Base-by-base conservation (phyloP, 768 basidiomycete species). In the Leccinum imitatum region DNA sequence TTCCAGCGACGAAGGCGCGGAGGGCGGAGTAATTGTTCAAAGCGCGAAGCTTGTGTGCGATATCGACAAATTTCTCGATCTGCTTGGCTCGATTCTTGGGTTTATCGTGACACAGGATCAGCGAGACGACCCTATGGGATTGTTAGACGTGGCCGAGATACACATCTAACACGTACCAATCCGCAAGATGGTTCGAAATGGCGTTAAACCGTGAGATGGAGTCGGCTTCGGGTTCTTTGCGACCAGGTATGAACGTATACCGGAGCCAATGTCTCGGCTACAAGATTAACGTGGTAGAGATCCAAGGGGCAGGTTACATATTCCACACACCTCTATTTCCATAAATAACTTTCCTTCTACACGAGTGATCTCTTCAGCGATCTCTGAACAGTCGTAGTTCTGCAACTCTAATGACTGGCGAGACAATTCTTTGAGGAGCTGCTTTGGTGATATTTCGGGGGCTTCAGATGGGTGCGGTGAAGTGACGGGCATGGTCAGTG, bases 11-110 rank as follows among this genome's bases (percentile, higher is more conserved):
- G 65, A 98, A 87, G 10, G 95, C 93, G 50, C 93, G 93, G 56
- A 97, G 76, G 1, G 90, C 91, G 35, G 94, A 93, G 72, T 97
- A 98, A 71, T 99, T 98, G 74, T 96, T 94, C 50, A 91, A 71
- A 13, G 82, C 80, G 33, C 96, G 87, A 46, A 99, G 80, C 57
- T 85, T 84, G 59, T 85, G 82, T 1, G 91, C 93, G 63, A 98
- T 85, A 53, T 90, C 86, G 25, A 94, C 86, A 59, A 98, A 87
- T 69, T 92, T 92, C 70, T 97, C 93, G 59, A 95, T 89, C 65
- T 94, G 87, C 59, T 81, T 84, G 4, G 88, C 90, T 46, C 96
- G 87, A 48, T 80, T 73, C 71, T 84, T 87, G 30, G 87, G 79
- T 65, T 87, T 89, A 65, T 93, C 88, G 59, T 95, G 93, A 59